Evolutionary conservation across 2,329 filamentous ascomycete genomes (phyloP).

Genomic region (Thielaviopsis populi): DNA sequence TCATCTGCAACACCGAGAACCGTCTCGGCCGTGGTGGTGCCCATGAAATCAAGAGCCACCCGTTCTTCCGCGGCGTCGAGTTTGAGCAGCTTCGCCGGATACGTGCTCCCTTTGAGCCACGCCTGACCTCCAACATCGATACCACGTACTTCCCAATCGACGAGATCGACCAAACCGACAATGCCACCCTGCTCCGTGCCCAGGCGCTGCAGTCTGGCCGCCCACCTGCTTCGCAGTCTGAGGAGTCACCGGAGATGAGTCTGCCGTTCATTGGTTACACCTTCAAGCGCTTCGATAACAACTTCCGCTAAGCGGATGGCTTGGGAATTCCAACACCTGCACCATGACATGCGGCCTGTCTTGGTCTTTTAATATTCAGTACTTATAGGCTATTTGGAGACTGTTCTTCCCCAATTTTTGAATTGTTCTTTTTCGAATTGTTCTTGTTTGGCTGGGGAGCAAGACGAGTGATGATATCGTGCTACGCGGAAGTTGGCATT

Average conservation of each 20-base stretch:
- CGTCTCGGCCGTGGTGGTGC: constrained; percentile 77
- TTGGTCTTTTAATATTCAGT: constrained; percentile 6
- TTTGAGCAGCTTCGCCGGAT: constrained; percentile 89
- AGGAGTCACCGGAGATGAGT: constrained; percentile 73
- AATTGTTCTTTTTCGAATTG: constrained; percentile 19
- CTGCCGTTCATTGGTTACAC: constrained; percentile 85
- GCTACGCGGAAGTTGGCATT: neutral
- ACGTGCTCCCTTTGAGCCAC: constrained; percentile 88
- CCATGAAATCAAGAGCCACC: constrained; percentile 81
- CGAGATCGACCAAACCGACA: constrained; percentile 94
- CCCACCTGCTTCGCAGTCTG: constrained; percentile 27
- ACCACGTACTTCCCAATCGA: constrained; percentile 98
- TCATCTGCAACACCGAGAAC: constrained; percentile 87
- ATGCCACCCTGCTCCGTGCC: constrained; percentile 70
- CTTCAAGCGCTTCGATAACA: constrained; percentile 86
- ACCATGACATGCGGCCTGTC: neutral
- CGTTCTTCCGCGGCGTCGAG: constrained; percentile 92
- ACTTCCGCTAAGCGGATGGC: constrained; percentile 37
- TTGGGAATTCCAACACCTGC: constrained; percentile 10
- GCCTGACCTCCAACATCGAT: constrained; percentile 82
- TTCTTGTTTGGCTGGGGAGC: constrained; percentile 9
- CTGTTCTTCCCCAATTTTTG: constrained; percentile 18
- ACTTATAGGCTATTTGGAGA: neutral
- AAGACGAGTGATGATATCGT: neutral
- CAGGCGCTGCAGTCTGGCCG: constrained; percentile 59